A percentile compares a stretch with the other conserved stretches of the same genome.
phyloP scores from a whole-genome alignment of 495 filamentous ascomycete species.

The Penicillium lividum region DNA sequence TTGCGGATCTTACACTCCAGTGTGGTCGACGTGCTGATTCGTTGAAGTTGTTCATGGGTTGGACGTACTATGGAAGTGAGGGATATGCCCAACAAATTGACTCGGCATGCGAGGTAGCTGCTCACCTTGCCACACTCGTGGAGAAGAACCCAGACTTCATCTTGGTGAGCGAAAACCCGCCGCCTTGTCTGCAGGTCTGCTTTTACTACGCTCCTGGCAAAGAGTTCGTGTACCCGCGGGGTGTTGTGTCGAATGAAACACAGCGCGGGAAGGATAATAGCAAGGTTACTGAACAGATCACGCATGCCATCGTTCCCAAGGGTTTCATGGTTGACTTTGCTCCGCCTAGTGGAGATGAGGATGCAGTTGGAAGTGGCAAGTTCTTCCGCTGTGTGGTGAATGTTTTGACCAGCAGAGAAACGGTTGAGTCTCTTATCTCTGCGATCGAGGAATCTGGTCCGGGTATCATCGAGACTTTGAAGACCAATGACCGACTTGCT shows the following conservation, averaged over 20 bases:
- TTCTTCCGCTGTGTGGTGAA: slow-evolving; percentile 92
- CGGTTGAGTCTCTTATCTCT: slow-evolving; percentile 73
- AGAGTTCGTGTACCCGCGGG: slow-evolving; percentile 42
- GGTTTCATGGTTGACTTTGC: slow-evolving; percentile 97
- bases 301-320: slow-evolving; percentile 59
- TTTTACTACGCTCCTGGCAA: slow-evolving; percentile 78
- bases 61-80: slow-evolving; percentile 80
- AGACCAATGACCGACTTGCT: slow-evolving; percentile 6
- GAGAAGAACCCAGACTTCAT: slow-evolving; percentile 57
- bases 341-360: slow-evolving; percentile 57
- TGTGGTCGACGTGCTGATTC: slow-evolving; percentile 85
- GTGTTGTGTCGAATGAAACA: slow-evolving; percentile 36
- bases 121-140: slow-evolving; percentile 62
- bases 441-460: slow-evolving; percentile 68
- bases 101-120: slow-evolving; percentile 65
- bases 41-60: slow-evolving; percentile 82
- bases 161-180: slow-evolving; percentile 72
- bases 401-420: slow-evolving; percentile 66
- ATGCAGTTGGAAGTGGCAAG: slow-evolving; percentile 61
- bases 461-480: slow-evolving; percentile 44
- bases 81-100: slow-evolving; percentile 67
- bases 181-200: slow-evolving; percentile 91
- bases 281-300: slow-evolving; percentile 67
- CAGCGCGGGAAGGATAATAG: slow-evolving; percentile 63
- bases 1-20: slow-evolving; percentile 92